A percentile compares a stretch with the other conserved stretches of the same genome.
phyloP scores from a whole-genome alignment of 129 eudicot genomes.

The Glebionis coronaria region DNA sequence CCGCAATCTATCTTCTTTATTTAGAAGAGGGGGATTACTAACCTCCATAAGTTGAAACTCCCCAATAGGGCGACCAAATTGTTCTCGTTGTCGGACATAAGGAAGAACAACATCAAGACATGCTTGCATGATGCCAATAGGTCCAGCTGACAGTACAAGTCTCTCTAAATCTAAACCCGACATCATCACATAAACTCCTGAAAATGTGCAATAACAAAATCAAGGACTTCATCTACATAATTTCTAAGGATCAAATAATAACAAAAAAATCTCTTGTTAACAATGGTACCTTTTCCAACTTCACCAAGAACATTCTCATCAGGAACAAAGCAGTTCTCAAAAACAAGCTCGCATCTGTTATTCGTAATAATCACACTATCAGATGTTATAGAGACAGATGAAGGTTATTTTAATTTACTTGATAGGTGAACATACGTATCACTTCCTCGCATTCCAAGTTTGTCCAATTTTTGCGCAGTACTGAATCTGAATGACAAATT shows the following conservation, averaged over 20 bases:
- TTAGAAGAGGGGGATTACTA: neutral
- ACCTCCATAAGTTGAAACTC: slow-evolving; percentile 98
- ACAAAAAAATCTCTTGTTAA: neutral
- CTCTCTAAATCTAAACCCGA: slow-evolving; percentile 97
- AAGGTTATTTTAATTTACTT: slow-evolving; percentile 2
- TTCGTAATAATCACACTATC: slow-evolving; percentile 14
- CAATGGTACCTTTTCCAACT: slow-evolving; percentile 77
- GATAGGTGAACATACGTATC: slow-evolving; percentile 65
- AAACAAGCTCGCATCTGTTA: slow-evolving; percentile 97
- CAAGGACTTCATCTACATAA: no score
- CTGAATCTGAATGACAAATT: slow-evolving; percentile 64
- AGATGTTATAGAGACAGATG: slow-evolving; percentile 8
- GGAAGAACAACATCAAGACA: slow-evolving; percentile 94
- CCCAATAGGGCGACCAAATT: slow-evolving; percentile 90
- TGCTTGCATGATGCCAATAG: slow-evolving; percentile 95
- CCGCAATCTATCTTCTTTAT: neutral
- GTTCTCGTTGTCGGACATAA: slow-evolving; percentile 80
- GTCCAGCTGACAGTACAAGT: slow-evolving; percentile 94
- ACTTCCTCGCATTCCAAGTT: slow-evolving; percentile 99
- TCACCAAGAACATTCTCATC: slow-evolving; percentile 88
- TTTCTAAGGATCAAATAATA: neutral
- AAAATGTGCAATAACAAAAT: slow-evolving; percentile 1
- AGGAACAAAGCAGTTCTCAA: slow-evolving; percentile 95
- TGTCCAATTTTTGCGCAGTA: slow-evolving; percentile 96
- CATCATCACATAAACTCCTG: slow-evolving; percentile 99